Evolutionary conservation across 305 asterid species (phyloP).

Genomic region (Vinca major): DNA sequence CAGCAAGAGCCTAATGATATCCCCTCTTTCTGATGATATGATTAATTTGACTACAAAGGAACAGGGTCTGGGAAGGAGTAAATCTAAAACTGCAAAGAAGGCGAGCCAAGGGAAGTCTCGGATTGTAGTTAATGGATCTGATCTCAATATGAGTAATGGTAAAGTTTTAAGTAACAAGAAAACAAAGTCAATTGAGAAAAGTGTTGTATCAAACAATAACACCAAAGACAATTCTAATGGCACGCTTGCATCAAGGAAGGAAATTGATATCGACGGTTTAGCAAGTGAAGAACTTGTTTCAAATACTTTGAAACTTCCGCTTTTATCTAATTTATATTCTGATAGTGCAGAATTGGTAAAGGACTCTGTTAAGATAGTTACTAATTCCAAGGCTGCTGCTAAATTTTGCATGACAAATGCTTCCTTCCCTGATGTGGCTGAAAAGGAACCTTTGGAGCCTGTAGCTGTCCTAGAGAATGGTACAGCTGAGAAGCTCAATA

Average conservation of each 20-base stretch:
- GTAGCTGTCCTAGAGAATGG: constrained; percentile 30
- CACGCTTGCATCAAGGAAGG: constrained; percentile 37
- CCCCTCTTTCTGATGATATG: constrained; percentile 75
- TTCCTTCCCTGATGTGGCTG: constrained; percentile 24
- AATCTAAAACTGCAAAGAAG: constrained; percentile 31
- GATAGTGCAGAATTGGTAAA: constrained; percentile 21
- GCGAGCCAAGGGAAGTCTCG: constrained; percentile 30
- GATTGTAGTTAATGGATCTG: constrained; percentile 39
- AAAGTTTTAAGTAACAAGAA: constrained; percentile 39
- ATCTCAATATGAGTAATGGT: constrained; percentile 35
- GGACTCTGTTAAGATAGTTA: constrained; percentile 22
- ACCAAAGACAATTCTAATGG: constrained; percentile 20
- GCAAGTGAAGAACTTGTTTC: constrained; percentile 80
- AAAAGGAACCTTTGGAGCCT: constrained; percentile 37
- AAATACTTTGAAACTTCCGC: constrained; percentile 72
- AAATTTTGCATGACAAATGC: constrained; percentile 33
- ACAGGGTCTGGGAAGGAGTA: constrained; percentile 33
- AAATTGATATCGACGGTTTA: constrained; percentile 32
- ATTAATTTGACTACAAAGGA: constrained; percentile 39
- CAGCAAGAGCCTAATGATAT: constrained; percentile 33
- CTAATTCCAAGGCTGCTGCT: constrained; percentile 20
- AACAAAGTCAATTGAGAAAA: constrained; percentile 28
- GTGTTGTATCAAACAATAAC: constrained; percentile 25
- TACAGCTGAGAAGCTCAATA: constrained; percentile 35
- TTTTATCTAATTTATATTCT: constrained; percentile 40